Evolutionary conservation across 306 rosid species (phyloP).

Genomic region (Cucurbita maxima): DNA sequence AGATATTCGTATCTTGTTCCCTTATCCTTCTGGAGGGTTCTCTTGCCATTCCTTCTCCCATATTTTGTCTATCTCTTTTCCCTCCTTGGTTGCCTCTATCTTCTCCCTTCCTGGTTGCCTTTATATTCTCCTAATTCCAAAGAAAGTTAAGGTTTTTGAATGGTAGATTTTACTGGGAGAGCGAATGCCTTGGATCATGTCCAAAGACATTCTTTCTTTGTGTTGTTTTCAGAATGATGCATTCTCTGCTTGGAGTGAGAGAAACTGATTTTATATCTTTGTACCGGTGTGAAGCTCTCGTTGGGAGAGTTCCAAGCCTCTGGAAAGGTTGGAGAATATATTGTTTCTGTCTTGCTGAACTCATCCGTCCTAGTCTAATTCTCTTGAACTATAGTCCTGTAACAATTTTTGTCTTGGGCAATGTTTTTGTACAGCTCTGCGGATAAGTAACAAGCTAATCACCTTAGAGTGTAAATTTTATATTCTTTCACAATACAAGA

Average conservation of each 20-base stretch:
- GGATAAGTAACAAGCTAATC: not conserved
- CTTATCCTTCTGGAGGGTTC: no score
- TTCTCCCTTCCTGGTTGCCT: no score
- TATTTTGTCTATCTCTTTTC: no score
- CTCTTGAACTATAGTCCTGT: not conserved
- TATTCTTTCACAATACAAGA: not conserved
- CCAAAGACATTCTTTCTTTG: no score
- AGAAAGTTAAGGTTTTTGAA: no score
- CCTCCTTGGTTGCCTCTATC: no score
- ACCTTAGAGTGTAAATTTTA: not conserved
- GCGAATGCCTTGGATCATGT: no score
- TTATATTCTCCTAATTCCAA: no score
- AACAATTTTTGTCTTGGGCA: not conserved
- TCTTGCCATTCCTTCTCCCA: no score
- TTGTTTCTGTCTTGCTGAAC: not conserved
- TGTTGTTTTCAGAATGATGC: no score
- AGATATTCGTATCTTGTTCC: no score
- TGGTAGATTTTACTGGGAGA: no score
- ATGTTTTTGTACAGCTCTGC: not conserved
- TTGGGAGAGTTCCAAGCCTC: not conserved
- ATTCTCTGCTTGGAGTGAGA: not conserved
- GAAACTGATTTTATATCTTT: not conserved
- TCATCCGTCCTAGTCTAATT: not conserved
- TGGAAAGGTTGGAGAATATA: not conserved
- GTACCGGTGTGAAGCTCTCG: not conserved